A percentile compares a stretch with the other conserved stretches of the same genome.
Evolutionary conservation across 2,329 filamentous ascomycete species (phyloP).

Genomic region (Chrysosporium keratinophilum): DNA sequence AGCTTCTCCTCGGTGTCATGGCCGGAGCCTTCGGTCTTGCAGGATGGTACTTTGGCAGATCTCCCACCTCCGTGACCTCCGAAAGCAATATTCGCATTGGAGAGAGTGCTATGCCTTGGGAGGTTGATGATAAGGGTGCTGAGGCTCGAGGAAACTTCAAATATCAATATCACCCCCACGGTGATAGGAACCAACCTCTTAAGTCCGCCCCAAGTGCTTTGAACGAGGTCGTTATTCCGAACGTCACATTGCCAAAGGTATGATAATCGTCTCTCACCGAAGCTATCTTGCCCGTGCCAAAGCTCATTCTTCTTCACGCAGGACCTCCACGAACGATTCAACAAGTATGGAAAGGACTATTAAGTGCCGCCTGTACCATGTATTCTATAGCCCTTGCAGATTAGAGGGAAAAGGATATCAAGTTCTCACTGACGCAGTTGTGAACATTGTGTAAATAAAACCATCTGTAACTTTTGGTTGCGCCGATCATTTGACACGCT

Average conservation of each 20-base stretch:
- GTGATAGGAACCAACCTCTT: conserved; percentile 62
- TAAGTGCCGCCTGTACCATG: conserved; percentile 2
- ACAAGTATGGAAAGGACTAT: conserved; percentile 98
- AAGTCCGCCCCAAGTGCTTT: conserved; percentile 90
- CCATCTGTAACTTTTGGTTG: conserved; percentile 4
- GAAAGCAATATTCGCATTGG: conserved; percentile 67
- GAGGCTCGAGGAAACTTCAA: conserved; percentile 49
- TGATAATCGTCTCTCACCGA: conserved; percentile 18
- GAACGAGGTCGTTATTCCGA: conserved; percentile 87
- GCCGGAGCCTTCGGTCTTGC: conserved; percentile 75
- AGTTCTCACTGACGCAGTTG: conserved; percentile 5
- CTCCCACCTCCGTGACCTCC: conserved; percentile 74
- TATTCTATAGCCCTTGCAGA: neutral
- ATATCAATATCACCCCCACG: conserved; percentile 76
- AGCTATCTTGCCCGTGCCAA: neutral
- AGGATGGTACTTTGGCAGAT: conserved; percentile 69
- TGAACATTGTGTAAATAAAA: conserved; percentile 7
- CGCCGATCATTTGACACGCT: conserved; percentile 4
- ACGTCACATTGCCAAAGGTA: conserved; percentile 86
- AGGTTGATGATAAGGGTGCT: conserved; percentile 56
- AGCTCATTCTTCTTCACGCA: conserved; percentile 28
- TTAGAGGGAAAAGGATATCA: neutral
- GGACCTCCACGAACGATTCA: conserved; percentile 92
- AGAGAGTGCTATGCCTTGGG: conserved; percentile 79
- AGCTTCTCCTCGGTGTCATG: conserved; percentile 92